A percentile compares a stretch with the other conserved stretches of the same genome.
phyloP scores from a whole-genome alignment of 176 grass and related monocot species.

The Canna indica region DNA sequence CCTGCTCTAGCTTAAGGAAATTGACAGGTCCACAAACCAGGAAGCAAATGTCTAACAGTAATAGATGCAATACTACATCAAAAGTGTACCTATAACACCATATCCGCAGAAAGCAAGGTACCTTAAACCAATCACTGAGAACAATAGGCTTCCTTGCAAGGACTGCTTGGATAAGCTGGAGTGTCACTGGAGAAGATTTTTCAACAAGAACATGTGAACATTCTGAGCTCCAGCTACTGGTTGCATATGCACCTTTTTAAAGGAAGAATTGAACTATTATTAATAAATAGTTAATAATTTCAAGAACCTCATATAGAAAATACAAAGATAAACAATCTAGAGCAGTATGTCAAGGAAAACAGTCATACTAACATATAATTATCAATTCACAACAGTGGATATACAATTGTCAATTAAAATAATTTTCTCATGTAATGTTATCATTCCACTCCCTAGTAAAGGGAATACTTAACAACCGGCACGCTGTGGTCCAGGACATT shows the following conservation, averaged over 20 bases:
- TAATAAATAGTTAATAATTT: neutral
- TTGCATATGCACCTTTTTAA: conserved; percentile 52
- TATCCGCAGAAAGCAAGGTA: conserved; percentile 27
- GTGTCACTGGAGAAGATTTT: conserved; percentile 52
- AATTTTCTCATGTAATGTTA: too few relatives aligned
- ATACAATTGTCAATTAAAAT: neutral
- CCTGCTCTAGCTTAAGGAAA: neutral
- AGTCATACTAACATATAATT: neutral
- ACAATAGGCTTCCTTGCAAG: conserved; percentile 59
- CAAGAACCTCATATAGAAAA: neutral
- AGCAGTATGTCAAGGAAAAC: neutral
- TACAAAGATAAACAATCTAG: neutral
- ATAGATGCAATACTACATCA: neutral
- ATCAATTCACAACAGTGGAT: neutral
- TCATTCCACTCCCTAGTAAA: too few relatives aligned
- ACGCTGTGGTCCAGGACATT: too few relatives aligned
- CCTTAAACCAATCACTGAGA: conserved; percentile 67
- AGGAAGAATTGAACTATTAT: neutral
- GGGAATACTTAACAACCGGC: too few relatives aligned
- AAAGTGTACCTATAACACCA: conserved; percentile 5
- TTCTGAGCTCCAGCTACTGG: conserved; percentile 64
- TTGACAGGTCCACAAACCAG: neutral
- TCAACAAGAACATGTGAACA: conserved; percentile 84
- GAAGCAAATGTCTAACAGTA: neutral
- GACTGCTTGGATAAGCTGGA: conserved; percentile 72